Evolutionary conservation across 495 filamentous ascomycete genomes (phyloP).

Genomic region (Pyrenula aspistea): DNA sequence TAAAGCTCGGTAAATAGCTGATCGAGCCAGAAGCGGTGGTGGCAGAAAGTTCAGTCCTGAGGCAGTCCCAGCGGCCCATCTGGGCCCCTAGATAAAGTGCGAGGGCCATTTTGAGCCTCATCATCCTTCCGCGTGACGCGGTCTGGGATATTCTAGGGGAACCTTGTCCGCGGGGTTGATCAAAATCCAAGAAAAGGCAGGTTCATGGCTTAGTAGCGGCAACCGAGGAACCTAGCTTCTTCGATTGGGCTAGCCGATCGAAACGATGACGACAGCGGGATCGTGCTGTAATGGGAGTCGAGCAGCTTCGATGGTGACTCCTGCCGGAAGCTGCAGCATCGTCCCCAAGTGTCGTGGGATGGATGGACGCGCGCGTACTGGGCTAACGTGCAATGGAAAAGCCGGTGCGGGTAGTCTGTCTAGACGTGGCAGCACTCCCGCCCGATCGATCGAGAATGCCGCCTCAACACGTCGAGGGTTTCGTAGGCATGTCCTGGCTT

Average conservation of each 20-base stretch:
- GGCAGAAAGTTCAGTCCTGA: background rate
- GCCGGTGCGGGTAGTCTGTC: background rate
- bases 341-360: background rate
- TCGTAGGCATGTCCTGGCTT: background rate
- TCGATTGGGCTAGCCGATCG: background rate
- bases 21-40: background rate
- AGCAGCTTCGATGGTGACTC: background rate
- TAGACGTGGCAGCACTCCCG: background rate
- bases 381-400: background rate
- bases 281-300: background rate
- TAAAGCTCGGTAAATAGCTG: background rate
- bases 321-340: background rate
- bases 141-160: no score
- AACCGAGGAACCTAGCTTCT: background rate
- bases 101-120: background rate
- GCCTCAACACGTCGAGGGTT: background rate
- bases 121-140: background rate
- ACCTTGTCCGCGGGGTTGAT: background rate
- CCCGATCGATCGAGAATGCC: background rate
- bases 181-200: background rate
- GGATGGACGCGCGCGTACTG: background rate
- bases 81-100: background rate
- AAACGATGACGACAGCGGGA: background rate
- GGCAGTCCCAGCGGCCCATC: background rate
- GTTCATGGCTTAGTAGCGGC: background rate